phyloP scores from a whole-genome alignment of 192 early-diverging fungal species.

The Allomyces macrogynus region DNA sequence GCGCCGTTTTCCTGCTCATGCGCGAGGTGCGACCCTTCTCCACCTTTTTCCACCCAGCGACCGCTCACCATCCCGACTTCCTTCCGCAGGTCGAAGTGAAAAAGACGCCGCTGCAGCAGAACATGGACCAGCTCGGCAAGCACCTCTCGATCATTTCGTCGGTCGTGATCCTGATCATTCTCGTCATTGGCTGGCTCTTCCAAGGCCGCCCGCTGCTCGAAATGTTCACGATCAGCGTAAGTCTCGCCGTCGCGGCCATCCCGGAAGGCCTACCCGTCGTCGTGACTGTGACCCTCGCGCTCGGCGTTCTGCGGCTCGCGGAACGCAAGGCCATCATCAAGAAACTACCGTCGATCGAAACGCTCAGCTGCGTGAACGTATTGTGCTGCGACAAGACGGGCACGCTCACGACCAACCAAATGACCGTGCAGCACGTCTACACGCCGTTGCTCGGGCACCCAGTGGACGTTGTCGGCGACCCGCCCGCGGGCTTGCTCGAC shows the following conservation, averaged over 20 bases:
- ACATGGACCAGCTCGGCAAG: slow-evolving; percentile 88
- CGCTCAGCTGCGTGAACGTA: slow-evolving; percentile 80
- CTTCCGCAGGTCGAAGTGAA: slow-evolving; percentile 44
- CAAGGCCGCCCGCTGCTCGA: slow-evolving; percentile 80
- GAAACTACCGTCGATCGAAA: slow-evolving; percentile 85
- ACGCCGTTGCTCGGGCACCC: slow-evolving; percentile 15
- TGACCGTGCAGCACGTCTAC: slow-evolving; percentile 75
- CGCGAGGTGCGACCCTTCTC: slow-evolving; percentile 41
- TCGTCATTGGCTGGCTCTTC: slow-evolving; percentile 53
- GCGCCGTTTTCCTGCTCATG: slow-evolving; percentile 82
- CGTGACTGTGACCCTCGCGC: slow-evolving; percentile 83
- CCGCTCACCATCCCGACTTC: neutral
- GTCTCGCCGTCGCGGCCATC: slow-evolving; percentile 92
- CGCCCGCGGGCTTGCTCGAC: slow-evolving; percentile 17
- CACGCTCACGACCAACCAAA: slow-evolving; percentile 84
- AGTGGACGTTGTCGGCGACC: slow-evolving; percentile 12
- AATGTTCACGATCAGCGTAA: slow-evolving; percentile 87
- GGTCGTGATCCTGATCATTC: slow-evolving; percentile 61
- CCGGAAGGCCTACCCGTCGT: slow-evolving; percentile 94
- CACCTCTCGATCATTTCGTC: slow-evolving; percentile 70
- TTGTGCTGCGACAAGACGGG: slow-evolving; percentile 97
- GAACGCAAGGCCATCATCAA: slow-evolving; percentile 80
- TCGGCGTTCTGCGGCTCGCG: slow-evolving; percentile 84
- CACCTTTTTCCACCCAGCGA: slow-evolving; percentile 2
- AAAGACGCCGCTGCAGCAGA: slow-evolving; percentile 78